Evolutionary conservation across 768 basidiomycete species (phyloP), one percentile per base, ranked within the genome.

Genomic region (Artomyces pyxidatus): DNA sequence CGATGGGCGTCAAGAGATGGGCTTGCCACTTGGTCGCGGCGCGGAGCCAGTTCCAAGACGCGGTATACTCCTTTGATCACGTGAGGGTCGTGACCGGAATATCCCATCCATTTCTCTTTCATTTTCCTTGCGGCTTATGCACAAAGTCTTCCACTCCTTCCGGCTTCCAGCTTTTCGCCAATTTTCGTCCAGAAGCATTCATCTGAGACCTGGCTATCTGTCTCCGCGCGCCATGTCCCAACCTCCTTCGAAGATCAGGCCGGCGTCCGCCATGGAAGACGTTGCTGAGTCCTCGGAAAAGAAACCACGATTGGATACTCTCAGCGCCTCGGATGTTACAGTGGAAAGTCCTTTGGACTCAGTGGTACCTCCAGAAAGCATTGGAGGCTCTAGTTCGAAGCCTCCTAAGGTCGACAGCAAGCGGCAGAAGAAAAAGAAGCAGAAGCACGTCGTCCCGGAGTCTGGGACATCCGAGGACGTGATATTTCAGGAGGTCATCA

Each of bases 381-480:
- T 30, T 2, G 32, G 23, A 17, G 11, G 35, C n/a, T 6, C 40
- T 25, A 50, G 43, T 16, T n/a, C n/a, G n/a, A 16, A 39, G 25
- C 7, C 42, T 27, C 32, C 37, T 21, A 51, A 54, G 27, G 23
- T 48, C 4, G 49, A 50, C 37, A 43, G 42, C 22, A 59, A 53
- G 65, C 72, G 66, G 67, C 70, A 55, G 61, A 60, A 54, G 65
- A 72, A 66, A 68, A 70, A 55, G 60, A 71, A 37, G 62, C 63
- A 28, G 56, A 63, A 60, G 48, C 56, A 60, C 23, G 45, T 58
- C 2, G 51, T 74, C 2, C 78, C 81, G 1, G 88, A 88, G 42
- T 70, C 76, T 0, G 85, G 76, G 58, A 84, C 88, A 3, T 56
- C 77, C 14, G 85, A 83, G 21, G 88, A 92, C 58, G 85, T 93